phyloP scores from a whole-genome alignment of 148 eudicot species.

The Rhododendron henanense region DNA sequence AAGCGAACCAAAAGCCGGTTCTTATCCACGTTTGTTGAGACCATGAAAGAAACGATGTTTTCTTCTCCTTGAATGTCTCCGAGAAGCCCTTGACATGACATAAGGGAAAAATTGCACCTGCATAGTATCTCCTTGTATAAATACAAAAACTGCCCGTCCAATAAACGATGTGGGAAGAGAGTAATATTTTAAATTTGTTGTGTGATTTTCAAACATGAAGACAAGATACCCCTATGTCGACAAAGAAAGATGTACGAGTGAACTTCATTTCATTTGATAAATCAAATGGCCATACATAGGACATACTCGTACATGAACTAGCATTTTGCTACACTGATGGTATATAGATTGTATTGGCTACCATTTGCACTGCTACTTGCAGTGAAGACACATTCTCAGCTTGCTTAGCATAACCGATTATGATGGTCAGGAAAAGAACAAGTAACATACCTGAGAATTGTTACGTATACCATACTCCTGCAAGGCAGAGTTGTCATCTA shows the following conservation, averaged over 20 bases:
- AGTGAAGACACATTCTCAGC: not conserved
- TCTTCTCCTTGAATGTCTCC: slow-evolving; percentile 66
- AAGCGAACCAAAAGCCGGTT: not conserved
- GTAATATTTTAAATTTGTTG: not conserved
- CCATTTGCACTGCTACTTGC: not conserved
- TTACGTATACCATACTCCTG: slow-evolving; percentile 75
- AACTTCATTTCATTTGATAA: not conserved
- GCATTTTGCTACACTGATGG: not conserved
- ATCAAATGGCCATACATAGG: not conserved
- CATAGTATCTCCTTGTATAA: slow-evolving; percentile 5
- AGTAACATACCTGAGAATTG: slow-evolving; percentile 64
- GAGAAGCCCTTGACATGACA: slow-evolving; percentile 54
- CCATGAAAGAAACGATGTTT: slow-evolving; percentile 94
- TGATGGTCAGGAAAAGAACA: not conserved
- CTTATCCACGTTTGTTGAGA: slow-evolving; percentile 40
- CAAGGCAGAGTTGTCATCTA: slow-evolving; percentile 54
- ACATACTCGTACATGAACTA: not conserved
- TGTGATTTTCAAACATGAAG: too few relatives aligned
- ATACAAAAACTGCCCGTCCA: not conserved
- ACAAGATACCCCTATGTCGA: not conserved
- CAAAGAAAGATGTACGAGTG: not conserved
- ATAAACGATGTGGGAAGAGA: not conserved
- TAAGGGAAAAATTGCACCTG: slow-evolving; percentile 85
- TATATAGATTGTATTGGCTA: not conserved
- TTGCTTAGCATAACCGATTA: not conserved